These are phyloP conservation scores for Chalciporus pseudorubinellus DNA, from an alignment of 768 basidiomycete species.

Conservation along the genomic window DNA sequence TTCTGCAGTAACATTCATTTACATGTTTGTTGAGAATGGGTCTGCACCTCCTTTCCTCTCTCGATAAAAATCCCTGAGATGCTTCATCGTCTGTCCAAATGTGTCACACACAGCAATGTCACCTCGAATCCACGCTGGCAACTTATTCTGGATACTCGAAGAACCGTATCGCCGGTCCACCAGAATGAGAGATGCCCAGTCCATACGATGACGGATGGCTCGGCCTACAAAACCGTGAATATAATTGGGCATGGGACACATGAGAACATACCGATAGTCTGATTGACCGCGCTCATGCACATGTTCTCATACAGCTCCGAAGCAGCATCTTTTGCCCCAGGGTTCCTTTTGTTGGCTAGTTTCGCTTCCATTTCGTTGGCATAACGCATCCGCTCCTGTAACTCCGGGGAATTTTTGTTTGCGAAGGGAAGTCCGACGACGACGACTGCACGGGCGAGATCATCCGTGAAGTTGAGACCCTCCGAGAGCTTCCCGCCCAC, in stretches of 20 bases:
- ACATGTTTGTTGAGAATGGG: background rate
- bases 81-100: slow-evolving; percentile 72
- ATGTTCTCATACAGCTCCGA: slow-evolving; percentile 87
- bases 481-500: slow-evolving; percentile 98
- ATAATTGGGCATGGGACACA: background rate
- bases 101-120: slow-evolving; percentile 54
- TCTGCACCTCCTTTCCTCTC: slow-evolving; percentile 44
- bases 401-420: slow-evolving; percentile 85
- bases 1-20: background rate
- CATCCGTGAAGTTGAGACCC: slow-evolving; percentile 76
- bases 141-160: slow-evolving; percentile 64
- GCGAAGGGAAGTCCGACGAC: slow-evolving; percentile 92
- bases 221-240: slow-evolving; percentile 53
- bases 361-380: slow-evolving; percentile 61
- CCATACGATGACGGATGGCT: slow-evolving; percentile 85
- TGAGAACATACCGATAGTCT: slow-evolving; percentile 73
- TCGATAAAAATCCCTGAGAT: slow-evolving; percentile 67
- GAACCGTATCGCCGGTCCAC: slow-evolving; percentile 81
- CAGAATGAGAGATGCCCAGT: slow-evolving; percentile 90
- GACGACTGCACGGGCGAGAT: slow-evolving; percentile 81
- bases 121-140: slow-evolving; percentile 89
- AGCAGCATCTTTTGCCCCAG: slow-evolving; percentile 61
- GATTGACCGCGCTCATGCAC: slow-evolving; percentile 95
- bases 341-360: slow-evolving; percentile 31
- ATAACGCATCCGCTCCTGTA: slow-evolving; percentile 89